Percentiles rank a stretch among this genome's conserved stretches.
These are phyloP conservation scores for Nadsonia commutata DNA, from an alignment of 1,139 yeast genomes.

Conservation along the genomic window DNA sequence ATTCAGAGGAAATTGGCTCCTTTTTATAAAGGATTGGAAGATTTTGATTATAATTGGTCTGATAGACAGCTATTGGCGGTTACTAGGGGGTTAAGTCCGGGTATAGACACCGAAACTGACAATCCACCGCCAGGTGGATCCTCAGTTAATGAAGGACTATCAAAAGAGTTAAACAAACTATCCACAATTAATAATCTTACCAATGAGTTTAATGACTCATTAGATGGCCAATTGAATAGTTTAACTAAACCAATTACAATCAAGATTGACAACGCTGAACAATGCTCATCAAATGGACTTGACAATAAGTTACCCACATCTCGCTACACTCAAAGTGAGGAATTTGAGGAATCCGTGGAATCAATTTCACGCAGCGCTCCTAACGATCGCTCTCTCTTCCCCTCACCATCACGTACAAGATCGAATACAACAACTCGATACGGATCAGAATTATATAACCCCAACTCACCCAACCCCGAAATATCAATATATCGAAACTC, in stretches of 20 bases:
- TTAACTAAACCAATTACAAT: neutral
- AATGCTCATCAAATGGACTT: no score
- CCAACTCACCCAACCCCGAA: conserved; percentile 12
- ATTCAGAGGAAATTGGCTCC: conserved; percentile 65
- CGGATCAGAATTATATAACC: conserved; percentile 4
- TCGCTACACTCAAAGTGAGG: neutral
- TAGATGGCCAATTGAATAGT: neutral
- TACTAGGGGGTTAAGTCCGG: conserved; percentile 24
- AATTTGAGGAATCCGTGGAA: neutral
- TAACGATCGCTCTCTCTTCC: neutral
- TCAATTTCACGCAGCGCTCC: neutral
- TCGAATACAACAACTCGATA: conserved; percentile 10
- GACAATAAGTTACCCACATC: neutral
- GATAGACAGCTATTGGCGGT: conserved; percentile 52
- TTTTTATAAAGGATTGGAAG: conserved; percentile 79
- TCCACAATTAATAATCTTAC: neutral
- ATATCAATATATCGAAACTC: conserved; percentile 46
- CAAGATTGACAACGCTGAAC: no score
- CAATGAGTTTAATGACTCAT: neutral
- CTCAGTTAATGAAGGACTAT: neutral
- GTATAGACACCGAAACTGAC: conserved; percentile 2
- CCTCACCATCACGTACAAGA: conserved; percentile 4
- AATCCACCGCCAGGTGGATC: neutral
- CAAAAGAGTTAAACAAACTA: no score
- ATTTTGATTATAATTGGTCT: conserved; percentile 60